A percentile compares a stretch with the other conserved stretches of the same genome.
Conservation (phyloP, 345 rosid genomes). For the Camelina laxa region DNA sequence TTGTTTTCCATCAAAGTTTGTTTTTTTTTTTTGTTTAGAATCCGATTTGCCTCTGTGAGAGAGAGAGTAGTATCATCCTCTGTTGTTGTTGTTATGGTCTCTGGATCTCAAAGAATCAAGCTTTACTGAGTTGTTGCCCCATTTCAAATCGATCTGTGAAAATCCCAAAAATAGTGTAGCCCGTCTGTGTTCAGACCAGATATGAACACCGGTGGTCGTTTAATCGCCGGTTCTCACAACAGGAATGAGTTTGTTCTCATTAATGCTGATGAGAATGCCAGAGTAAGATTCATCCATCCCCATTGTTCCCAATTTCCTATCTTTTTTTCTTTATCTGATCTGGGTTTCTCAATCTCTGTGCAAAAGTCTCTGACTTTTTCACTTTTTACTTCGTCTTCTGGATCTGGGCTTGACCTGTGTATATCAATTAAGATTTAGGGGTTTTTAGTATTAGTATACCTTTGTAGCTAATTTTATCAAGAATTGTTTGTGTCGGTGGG, state of each 20-base stretch:
- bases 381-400: slow-evolving; percentile 9
- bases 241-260: slow-evolving; percentile 94
- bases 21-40: slow-evolving; percentile 10
- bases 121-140: neutral
- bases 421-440: slow-evolving; percentile 31
- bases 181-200: slow-evolving; percentile 29
- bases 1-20: slow-evolving; percentile 14
- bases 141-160: slow-evolving; percentile 26
- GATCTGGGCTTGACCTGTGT: slow-evolving; percentile 45
- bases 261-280: slow-evolving; percentile 89
- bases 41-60: slow-evolving; percentile 15
- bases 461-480: neutral
- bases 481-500: slow-evolving; percentile 41
- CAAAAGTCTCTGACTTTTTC: slow-evolving; percentile 29
- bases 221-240: slow-evolving; percentile 98
- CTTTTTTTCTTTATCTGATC: neutral
- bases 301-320: slow-evolving; percentile 1
- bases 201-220: slow-evolving; percentile 93
- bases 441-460: slow-evolving; percentile 2
- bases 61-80: neutral
- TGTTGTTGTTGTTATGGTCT: slow-evolving; percentile 34
- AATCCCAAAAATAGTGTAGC: slow-evolving; percentile 14
- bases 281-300: slow-evolving; percentile 55
- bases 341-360: slow-evolving; percentile 36
- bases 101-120: slow-evolving; percentile 48